phyloP scores from a whole-genome alignment of 192 early-diverging fungal genomes.

The Neocallimastix lanati region DNA sequence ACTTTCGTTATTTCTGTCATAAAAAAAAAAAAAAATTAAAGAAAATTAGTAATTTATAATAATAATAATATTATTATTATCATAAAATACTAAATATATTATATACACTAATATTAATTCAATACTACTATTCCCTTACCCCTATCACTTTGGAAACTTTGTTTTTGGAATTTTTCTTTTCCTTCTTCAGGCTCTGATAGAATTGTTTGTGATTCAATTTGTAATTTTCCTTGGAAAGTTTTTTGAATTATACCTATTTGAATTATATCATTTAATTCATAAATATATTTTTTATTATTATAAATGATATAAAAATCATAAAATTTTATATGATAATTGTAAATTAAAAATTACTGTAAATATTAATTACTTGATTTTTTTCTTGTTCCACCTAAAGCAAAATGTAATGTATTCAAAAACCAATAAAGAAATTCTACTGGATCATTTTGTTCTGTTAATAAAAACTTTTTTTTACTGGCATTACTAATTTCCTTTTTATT shows the following conservation, averaged over 20 bases:
- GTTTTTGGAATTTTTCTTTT: neutral
- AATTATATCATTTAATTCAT: neutral
- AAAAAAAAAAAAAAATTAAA: neutral
- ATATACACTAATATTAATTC: no score
- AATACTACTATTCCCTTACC: neutral
- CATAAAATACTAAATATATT: no score
- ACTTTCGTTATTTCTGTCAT: constrained; percentile 27
- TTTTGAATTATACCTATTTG: constrained; percentile 42
- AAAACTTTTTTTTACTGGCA: constrained; percentile 60
- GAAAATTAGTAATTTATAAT: constrained; percentile 3
- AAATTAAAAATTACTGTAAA: no score
- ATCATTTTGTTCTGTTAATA: constrained; percentile 60
- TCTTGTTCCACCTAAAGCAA: constrained; percentile 59
- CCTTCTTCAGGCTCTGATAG: constrained; percentile 19
- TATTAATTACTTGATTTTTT: constrained; percentile 55
- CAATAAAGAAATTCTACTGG: constrained; percentile 75
- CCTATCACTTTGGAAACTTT: constrained; percentile 7
- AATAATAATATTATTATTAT: constrained; percentile 4
- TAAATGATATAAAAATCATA: neutral
- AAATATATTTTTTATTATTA: neutral
- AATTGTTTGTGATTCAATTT: constrained; percentile 48
- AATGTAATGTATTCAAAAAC: constrained; percentile 81
- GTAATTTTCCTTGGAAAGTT: constrained; percentile 72
- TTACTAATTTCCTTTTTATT: constrained; percentile 52
- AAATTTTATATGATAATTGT: neutral